Evolutionary conservation across 139 green algal genomes (phyloP), one percentile per base, ranked within the genome.

Genomic region (Diplosphaera chodatii): DNA sequence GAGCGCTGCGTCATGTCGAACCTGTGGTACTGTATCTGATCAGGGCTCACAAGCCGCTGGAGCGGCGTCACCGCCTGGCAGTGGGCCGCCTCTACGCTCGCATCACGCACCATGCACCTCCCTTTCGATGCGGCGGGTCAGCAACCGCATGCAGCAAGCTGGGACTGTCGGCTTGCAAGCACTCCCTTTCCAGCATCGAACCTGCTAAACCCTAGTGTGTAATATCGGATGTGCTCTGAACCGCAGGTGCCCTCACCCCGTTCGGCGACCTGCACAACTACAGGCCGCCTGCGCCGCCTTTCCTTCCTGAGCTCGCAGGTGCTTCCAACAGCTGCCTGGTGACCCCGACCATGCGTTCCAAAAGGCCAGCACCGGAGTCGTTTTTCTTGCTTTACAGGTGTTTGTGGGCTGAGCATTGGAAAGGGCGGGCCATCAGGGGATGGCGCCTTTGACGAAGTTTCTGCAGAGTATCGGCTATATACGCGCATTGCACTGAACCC

Each of bases 241-340:
- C 70, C 63, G 84, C 84, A 4, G 92, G 92, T 0, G 84, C 78
- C 2, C 85, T 97, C 22, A 93, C 82, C 3, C 92, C 92, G 0
- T 87, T 93, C 69, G 92, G 83, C 0, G 92, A 97, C 78, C 71
- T 97, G 20, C 86, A 92, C 80, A 97, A 97, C 80, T 94, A 96
- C 71, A 72, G 68, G 22, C 82, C 87, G 16, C 91, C 90, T 10
- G 59, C 84, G 37, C 30, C 81, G 27, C 88, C 90, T 4, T 77
- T 75, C 66, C 76, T 74, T 0, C 78, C 83, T 0, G 28, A 86
- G 6, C 27, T 89, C 66, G 37, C 37, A 48, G 37, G 37, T 13
- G 37, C 37, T 8, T 48, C 13, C 13, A 13, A 13, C 37, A 8
- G 13, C 37, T 48, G 13, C 37, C 13, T n/a, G 37, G 10, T 21